A percentile compares a stretch with the other conserved stretches of the same genome.
These are phyloP conservation scores for Pseudomicrostroma phylloplanum DNA, from an alignment of 1,284 basidiomycete species.

Conservation along the genomic window DNA sequence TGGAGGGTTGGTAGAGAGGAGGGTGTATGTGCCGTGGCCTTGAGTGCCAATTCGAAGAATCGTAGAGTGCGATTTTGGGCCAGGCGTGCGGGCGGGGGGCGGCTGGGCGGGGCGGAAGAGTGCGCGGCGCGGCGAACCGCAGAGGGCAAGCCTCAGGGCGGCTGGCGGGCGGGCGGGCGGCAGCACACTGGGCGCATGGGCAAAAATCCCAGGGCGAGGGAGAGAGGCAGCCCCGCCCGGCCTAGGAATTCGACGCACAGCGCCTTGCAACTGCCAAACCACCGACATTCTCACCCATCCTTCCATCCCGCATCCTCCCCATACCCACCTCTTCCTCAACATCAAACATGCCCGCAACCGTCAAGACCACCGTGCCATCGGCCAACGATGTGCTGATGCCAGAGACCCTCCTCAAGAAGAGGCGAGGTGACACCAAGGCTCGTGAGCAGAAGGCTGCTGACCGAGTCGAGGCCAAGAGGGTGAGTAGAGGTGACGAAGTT, in stretches of 20 bases:
- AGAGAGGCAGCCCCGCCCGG: too few species aligned
- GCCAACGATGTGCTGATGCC: conserved; percentile 47
- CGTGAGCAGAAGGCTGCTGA: conserved; percentile 88
- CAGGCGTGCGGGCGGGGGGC: too few species aligned
- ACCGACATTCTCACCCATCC: background rate
- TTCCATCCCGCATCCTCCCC: background rate
- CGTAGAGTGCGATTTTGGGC: too few species aligned
- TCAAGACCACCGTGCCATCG: conserved; percentile 43
- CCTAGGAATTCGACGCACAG: too few species aligned
- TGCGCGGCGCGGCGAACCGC: too few species aligned
- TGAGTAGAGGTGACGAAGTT: conserved; percentile 50
- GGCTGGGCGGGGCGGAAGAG: too few species aligned
- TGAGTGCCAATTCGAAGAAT: too few species aligned
- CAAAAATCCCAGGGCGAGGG: too few species aligned
- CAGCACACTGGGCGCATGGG: too few species aligned
- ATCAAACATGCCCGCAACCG: conserved; percentile 1
- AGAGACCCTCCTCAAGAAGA: conserved; percentile 60
- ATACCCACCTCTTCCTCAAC: conserved; percentile 5
- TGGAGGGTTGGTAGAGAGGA: background rate
- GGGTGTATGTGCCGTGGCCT: background rate
- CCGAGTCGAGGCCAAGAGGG: conserved; percentile 83
- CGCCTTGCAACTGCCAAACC: background rate
- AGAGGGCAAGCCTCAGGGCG: too few species aligned
- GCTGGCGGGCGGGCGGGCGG: too few species aligned
- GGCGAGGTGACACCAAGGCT: conserved; percentile 95